These are phyloP conservation scores for Antarctomyces pellizariae DNA, from an alignment of 495 filamentous ascomycete species.

Conservation along the genomic window DNA sequence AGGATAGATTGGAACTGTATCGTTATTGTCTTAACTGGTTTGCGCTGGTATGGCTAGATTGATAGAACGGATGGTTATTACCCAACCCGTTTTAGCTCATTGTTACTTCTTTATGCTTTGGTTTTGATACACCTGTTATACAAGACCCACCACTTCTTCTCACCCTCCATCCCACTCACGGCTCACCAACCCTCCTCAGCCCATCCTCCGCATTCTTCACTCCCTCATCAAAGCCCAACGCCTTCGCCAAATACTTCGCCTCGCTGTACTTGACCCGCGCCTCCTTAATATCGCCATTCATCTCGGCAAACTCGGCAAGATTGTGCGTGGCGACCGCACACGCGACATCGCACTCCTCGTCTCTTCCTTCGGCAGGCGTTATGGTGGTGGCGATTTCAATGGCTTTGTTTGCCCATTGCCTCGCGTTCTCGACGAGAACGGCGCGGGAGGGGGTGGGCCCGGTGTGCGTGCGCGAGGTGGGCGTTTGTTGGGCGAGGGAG, in stretches of 20 bases:
- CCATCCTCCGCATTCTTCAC: conserved; percentile 32
- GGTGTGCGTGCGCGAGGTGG: conserved; percentile 17
- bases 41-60: too few species aligned
- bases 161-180: too few species aligned
- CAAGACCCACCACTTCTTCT: too few species aligned
- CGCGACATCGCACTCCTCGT: conserved; percentile 61
- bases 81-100: too few species aligned
- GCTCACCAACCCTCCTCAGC: conserved; percentile 22
- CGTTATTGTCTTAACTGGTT: too few species aligned
- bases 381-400: conserved; percentile 33
- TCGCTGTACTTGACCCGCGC: conserved; percentile 41
- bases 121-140: too few species aligned
- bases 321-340: conserved; percentile 74
- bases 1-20: too few species aligned
- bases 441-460: conserved; percentile 20
- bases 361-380: conserved; percentile 31
- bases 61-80: too few species aligned
- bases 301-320: conserved; percentile 57
- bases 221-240: conserved; percentile 39
- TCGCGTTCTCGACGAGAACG: conserved; percentile 33
- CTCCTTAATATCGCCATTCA: conserved; percentile 36
- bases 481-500: conserved; percentile 37
- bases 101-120: too few species aligned
- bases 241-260: conserved; percentile 35
- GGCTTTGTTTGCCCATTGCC: conserved; percentile 56